Evolutionary conservation across 2,329 filamentous ascomycete genomes (phyloP).

Genomic region (Davidsoniella neocaledoniae): DNA sequence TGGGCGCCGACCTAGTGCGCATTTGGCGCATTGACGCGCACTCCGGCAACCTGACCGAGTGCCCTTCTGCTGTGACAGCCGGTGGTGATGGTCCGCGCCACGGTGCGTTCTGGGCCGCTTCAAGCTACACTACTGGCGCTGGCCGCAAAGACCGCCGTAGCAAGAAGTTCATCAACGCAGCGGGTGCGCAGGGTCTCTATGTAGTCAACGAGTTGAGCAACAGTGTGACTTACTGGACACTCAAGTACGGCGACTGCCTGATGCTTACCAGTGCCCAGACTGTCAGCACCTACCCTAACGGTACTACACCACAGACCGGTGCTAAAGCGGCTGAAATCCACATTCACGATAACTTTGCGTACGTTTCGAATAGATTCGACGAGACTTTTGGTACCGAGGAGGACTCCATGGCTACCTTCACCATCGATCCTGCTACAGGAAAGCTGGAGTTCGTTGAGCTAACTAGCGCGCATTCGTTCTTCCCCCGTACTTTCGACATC

Average conservation of each 20-base stretch:
- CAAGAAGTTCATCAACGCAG: not conserved
- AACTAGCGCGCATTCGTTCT: slow-evolving; percentile 38
- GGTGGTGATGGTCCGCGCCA: slow-evolving; percentile 37
- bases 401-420: slow-evolving; percentile 39
- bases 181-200: slow-evolving; percentile 18
- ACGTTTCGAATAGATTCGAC: slow-evolving; percentile 46
- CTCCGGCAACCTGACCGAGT: slow-evolving; percentile 29
- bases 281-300: slow-evolving; percentile 28
- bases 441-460: slow-evolving; percentile 34
- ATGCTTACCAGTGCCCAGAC: slow-evolving; percentile 28
- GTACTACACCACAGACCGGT: slow-evolving; percentile 24
- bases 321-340: slow-evolving; percentile 40
- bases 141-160: slow-evolving; percentile 8
- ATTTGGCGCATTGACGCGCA: slow-evolving; percentile 32
- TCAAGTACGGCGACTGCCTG: slow-evolving; percentile 31
- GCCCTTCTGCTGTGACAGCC: slow-evolving; percentile 24
- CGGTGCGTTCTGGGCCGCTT: slow-evolving; percentile 30
- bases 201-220: slow-evolving; percentile 33
- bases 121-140: slow-evolving; percentile 11
- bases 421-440: slow-evolving; percentile 28
- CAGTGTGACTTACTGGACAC: slow-evolving; percentile 32
- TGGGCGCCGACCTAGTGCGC: slow-evolving; percentile 37
- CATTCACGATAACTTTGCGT: slow-evolving; percentile 35
- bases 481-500: slow-evolving; percentile 45
- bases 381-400: slow-evolving; percentile 35